Conservation (phyloP, 306 rosid genomes). For the Ziziphus jujuba region DNA sequence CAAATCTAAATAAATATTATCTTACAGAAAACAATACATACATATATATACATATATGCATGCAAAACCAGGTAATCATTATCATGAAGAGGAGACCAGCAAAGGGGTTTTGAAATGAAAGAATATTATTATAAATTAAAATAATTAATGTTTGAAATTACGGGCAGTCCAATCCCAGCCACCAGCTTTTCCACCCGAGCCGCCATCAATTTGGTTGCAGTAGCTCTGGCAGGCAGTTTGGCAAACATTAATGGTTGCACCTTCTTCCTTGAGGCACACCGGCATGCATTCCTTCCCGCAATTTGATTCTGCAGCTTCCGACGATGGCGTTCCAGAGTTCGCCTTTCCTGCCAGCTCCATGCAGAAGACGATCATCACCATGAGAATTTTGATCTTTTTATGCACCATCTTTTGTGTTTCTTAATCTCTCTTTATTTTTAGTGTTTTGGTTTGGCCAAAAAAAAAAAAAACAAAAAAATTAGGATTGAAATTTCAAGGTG, state of each 20-base stretch:
- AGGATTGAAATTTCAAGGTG: neutral
- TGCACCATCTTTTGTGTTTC: conserved; percentile 3
- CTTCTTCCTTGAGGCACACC: conserved; percentile 44
- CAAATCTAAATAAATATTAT: too few species aligned
- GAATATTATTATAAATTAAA: too few species aligned
- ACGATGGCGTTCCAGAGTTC: neutral
- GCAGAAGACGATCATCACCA: conserved; percentile 1
- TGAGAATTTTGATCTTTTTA: conserved; percentile 13
- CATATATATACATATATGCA: too few species aligned
- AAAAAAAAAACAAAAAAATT: neutral
- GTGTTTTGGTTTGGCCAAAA: neutral
- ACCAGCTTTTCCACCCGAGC: neutral
- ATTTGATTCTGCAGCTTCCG: conserved; percentile 20
- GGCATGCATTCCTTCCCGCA: conserved; percentile 55
- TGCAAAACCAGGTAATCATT: too few species aligned
- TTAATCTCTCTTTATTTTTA: neutral
- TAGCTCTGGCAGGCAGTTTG: conserved; percentile 35
- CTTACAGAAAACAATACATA: too few species aligned
- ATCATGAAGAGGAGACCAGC: too few species aligned
- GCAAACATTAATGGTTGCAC: conserved; percentile 32
- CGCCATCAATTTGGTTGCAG: conserved; percentile 5
- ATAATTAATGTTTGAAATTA: too few species aligned
- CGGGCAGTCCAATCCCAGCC: neutral
- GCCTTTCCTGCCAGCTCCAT: conserved; percentile 26
- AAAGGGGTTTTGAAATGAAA: too few species aligned